Evolutionary conservation across 2,329 filamentous ascomycete genomes (phyloP).

Genomic region (Stagonosporopsis cucurbitacearum): DNA sequence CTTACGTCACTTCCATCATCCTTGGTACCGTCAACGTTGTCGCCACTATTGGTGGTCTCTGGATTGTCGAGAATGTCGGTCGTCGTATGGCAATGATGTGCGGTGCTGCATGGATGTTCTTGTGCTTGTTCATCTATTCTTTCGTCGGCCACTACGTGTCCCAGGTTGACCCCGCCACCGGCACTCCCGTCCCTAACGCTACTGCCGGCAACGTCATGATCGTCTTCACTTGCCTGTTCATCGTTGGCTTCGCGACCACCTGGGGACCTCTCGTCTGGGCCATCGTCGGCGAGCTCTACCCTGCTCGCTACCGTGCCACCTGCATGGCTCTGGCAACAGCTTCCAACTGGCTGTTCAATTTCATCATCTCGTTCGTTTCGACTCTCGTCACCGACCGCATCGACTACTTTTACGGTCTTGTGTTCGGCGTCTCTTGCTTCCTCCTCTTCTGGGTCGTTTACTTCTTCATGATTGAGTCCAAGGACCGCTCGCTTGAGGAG

Average conservation of each 20-base stretch:
- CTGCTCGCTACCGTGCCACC: slow-evolving; percentile 60
- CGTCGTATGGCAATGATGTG: slow-evolving; percentile 55
- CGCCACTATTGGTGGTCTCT: slow-evolving; percentile 55
- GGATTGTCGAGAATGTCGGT: slow-evolving; percentile 56
- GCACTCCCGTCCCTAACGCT: slow-evolving; percentile 44
- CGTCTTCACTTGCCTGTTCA: slow-evolving; percentile 72
- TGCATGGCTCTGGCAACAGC: slow-evolving; percentile 55
- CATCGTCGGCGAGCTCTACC: slow-evolving; percentile 70
- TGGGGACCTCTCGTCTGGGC: slow-evolving; percentile 78
- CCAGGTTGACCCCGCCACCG: slow-evolving; percentile 34
- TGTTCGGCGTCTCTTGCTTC: slow-evolving; percentile 75
- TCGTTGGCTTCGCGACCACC: slow-evolving; percentile 70
- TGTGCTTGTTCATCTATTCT: slow-evolving; percentile 64
- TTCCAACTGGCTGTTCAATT: slow-evolving; percentile 56
- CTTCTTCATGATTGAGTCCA: slow-evolving; percentile 79
- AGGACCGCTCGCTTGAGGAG: slow-evolving; percentile 77
- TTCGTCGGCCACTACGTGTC: slow-evolving; percentile 54
- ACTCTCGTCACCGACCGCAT: slow-evolving; percentile 77
- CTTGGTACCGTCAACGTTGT: slow-evolving; percentile 59
- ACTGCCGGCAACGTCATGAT: slow-evolving; percentile 66
- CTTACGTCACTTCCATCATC: slow-evolving; percentile 57
- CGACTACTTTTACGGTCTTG: slow-evolving; percentile 75
- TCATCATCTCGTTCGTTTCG: slow-evolving; percentile 71
- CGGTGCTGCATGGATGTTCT: slow-evolving; percentile 57
- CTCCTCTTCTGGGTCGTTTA: slow-evolving; percentile 71